A percentile compares a stretch with the other conserved stretches of the same genome.
Evolutionary conservation across 2,329 filamentous ascomycete genomes (phyloP).

Genomic region (Colletotrichum sp.): DNA sequence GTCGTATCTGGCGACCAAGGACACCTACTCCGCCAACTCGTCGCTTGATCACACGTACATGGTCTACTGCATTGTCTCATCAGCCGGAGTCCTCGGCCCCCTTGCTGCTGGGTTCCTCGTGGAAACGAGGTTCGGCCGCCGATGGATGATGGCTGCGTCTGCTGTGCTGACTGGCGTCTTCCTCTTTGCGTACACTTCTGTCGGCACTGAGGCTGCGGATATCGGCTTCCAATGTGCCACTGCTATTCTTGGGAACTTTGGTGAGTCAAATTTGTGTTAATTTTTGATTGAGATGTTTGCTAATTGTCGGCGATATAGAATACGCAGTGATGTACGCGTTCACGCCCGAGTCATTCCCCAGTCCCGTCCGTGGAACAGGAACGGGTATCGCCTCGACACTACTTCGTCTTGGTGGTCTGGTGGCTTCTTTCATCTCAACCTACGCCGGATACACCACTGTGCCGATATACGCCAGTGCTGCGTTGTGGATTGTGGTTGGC

Average conservation of each 20-base stretch:
- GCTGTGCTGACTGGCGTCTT: slow-evolving; percentile 49
- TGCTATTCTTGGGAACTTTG: slow-evolving; percentile 48
- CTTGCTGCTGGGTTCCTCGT: slow-evolving; percentile 45
- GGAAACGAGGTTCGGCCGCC: slow-evolving; percentile 43
- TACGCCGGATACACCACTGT: slow-evolving; percentile 45
- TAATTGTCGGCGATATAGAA: neutral
- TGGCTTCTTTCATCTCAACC: slow-evolving; percentile 46
- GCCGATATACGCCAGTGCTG: slow-evolving; percentile 49
- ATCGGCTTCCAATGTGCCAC: slow-evolving; percentile 47
- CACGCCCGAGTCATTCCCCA: slow-evolving; percentile 64
- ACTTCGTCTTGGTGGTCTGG: slow-evolving; percentile 40
- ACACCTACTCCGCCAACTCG: slow-evolving; percentile 26
- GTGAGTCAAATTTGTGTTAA: slow-evolving; percentile 24
- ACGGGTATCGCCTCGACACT: slow-evolving; percentile 49
- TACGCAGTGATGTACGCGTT: slow-evolving; percentile 45
- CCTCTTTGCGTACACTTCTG: slow-evolving; percentile 49
- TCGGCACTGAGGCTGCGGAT: slow-evolving; percentile 40
- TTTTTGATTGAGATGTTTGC: neutral
- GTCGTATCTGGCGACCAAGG: slow-evolving; percentile 45
- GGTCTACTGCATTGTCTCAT: slow-evolving; percentile 40
- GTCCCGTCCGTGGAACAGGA: slow-evolving; percentile 58
- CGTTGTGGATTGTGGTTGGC: slow-evolving; percentile 47
- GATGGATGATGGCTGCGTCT: slow-evolving; percentile 49
- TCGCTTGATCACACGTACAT: slow-evolving; percentile 36
- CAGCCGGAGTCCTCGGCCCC: slow-evolving; percentile 42